A percentile compares a stretch with the other conserved stretches of the same genome.
phyloP scores from a whole-genome alignment of 1,284 basidiomycete genomes.

The Fomes fomentarius region DNA sequence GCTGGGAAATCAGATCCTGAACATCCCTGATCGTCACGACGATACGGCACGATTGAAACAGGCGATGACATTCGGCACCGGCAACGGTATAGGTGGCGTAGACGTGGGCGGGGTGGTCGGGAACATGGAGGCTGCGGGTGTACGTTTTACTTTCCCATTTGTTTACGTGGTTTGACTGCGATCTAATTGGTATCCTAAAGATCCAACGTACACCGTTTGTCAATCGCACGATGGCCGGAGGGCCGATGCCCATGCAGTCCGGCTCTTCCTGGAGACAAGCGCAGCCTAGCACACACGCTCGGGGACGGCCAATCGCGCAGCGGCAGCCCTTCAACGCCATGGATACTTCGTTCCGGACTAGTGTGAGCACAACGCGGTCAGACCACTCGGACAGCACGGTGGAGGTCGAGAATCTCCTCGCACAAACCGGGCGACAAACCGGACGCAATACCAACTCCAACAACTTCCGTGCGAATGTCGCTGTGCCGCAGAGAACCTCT shows the following conservation, averaged over 20 bases:
- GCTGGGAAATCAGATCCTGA: constrained; percentile 13
- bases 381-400: constrained; percentile 69
- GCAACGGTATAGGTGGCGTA: constrained; percentile 28
- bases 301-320: constrained; percentile 36
- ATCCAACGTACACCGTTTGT: constrained; percentile 75
- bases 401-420: constrained; percentile 69
- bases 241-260: constrained; percentile 20
- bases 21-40: constrained; percentile 21
- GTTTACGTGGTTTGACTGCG: not conserved
- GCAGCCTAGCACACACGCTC: constrained; percentile 20
- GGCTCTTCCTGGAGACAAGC: constrained; percentile 33
- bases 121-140: constrained; percentile 72
- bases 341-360: constrained; percentile 47
- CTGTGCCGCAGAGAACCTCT: no score
- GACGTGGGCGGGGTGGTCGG: constrained; percentile 62
- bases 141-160: constrained; percentile 33
- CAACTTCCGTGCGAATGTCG: no score
- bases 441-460: constrained; percentile 10
- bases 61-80: constrained; percentile 21
- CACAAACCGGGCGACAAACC: constrained; percentile 25
- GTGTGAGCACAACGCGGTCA: constrained; percentile 44
- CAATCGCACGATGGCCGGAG: constrained; percentile 44
- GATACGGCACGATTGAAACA: constrained; percentile 22
- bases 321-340: constrained; percentile 50
- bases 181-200: constrained; percentile 36